Evolutionary conservation across 257 asterid species (phyloP).

Genomic region (Linderniella brevidens): DNA sequence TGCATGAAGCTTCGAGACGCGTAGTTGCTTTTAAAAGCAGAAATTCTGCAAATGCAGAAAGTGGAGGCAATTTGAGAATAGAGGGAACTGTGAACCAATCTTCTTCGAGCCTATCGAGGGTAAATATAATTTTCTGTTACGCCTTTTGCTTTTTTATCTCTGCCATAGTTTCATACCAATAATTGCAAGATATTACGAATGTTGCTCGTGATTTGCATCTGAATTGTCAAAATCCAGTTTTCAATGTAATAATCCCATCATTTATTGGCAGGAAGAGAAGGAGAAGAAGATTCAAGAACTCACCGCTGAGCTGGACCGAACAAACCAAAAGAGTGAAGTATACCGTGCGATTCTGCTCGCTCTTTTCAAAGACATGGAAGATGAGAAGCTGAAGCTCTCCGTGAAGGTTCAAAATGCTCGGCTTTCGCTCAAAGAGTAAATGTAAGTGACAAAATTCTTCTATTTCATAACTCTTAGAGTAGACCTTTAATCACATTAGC

Average conservation of each 20-base stretch:
- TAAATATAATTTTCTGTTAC: constrained; percentile 17
- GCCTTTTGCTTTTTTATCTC: neutral
- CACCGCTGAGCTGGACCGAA: constrained; percentile 30
- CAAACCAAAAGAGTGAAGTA: constrained; percentile 50
- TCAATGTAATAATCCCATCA: neutral
- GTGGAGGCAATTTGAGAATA: constrained; percentile 23
- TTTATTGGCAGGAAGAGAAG: constrained; percentile 56
- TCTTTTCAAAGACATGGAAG: constrained; percentile 75
- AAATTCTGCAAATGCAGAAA: constrained; percentile 15
- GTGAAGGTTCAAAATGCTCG: constrained; percentile 87
- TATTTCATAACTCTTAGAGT: no score
- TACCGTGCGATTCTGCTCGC: constrained; percentile 69
- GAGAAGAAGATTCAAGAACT: constrained; percentile 53
- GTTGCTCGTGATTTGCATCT: neutral
- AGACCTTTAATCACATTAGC: no score
- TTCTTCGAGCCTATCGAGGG: constrained; percentile 43
- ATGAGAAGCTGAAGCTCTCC: constrained; percentile 77
- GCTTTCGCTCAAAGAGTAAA: constrained; percentile 66
- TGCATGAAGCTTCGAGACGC: constrained; percentile 50
- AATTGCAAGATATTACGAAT: no score
- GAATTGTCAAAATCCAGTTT: neutral
- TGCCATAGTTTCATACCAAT: no score
- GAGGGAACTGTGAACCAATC: constrained; percentile 24
- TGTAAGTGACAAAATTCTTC: no score
- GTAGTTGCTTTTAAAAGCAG: constrained; percentile 51